Evolutionary conservation across 1,139 yeast species (phyloP).

Genomic region (Ogataea hybrid): DNA sequence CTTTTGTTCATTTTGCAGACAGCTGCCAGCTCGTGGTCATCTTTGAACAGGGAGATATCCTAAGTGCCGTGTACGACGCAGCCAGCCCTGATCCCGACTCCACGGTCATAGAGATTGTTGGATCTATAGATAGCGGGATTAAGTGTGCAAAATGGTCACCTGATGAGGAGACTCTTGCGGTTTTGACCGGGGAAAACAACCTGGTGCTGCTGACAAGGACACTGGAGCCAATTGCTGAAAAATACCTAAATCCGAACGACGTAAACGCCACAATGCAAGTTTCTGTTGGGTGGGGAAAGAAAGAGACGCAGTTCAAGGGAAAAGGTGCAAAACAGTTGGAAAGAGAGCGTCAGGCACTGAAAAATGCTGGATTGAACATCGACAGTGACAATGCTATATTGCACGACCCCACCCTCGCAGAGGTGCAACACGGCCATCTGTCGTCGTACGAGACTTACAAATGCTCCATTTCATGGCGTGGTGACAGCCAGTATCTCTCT

Average conservation of each 20-base stretch:
- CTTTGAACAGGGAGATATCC: slow-evolving; percentile 66
- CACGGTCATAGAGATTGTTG: slow-evolving; percentile 70
- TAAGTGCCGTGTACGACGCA: slow-evolving; percentile 60
- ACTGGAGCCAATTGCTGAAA: slow-evolving; percentile 79
- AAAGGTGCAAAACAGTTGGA: slow-evolving; percentile 84
- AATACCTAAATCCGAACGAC: slow-evolving; percentile 57
- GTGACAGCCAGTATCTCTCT: slow-evolving; percentile 85
- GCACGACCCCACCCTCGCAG: slow-evolving; percentile 91
- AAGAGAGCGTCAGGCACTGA: slow-evolving; percentile 57
- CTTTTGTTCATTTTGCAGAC: slow-evolving; percentile 68
- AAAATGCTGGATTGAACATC: slow-evolving; percentile 58
- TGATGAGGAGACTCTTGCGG: slow-evolving; percentile 80
- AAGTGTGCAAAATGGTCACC: slow-evolving; percentile 83
- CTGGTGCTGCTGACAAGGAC: slow-evolving; percentile 68
- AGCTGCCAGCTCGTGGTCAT: slow-evolving; percentile 58
- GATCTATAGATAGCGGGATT: slow-evolving; percentile 78
- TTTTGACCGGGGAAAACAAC: slow-evolving; percentile 63
- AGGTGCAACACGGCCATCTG: slow-evolving; percentile 64
- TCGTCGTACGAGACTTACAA: slow-evolving; percentile 50
- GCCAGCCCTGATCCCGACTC: slow-evolving; percentile 47
- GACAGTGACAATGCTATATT: slow-evolving; percentile 57
- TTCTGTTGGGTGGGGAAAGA: slow-evolving; percentile 98
- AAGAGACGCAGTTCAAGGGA: slow-evolving; percentile 96
- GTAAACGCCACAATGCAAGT: slow-evolving; percentile 73
- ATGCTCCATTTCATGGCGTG: slow-evolving; percentile 80